These are phyloP conservation scores for Quercus bicolor DNA, from an alignment of 306 rosid species.

Conservation along the genomic window DNA sequence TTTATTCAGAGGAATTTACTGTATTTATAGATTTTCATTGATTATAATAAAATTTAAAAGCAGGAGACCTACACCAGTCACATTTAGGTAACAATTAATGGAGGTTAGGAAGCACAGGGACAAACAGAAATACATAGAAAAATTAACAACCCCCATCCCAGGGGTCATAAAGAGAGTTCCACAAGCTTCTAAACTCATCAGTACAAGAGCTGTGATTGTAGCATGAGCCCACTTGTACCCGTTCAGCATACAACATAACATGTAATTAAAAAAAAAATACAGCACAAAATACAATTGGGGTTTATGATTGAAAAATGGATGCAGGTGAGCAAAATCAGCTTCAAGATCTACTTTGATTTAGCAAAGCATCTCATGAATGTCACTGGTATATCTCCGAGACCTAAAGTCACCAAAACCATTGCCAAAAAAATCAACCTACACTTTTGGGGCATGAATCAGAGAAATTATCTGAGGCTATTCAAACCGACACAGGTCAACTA, in stretches of 20 bases:
- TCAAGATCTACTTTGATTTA: neutral
- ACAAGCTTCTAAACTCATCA: constrained; percentile 89
- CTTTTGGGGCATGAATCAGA: neutral
- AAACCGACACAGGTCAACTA: too few species aligned
- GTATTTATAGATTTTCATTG: neutral
- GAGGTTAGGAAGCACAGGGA: constrained; percentile 1
- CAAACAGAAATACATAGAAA: neutral
- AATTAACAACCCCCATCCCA: constrained; percentile 77
- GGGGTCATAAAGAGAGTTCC: constrained; percentile 88
- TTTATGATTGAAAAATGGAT: neutral
- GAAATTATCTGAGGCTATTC: neutral
- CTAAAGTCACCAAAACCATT: neutral
- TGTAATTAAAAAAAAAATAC: neutral
- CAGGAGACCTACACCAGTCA: neutral
- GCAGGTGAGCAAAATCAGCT: neutral
- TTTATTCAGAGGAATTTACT: neutral
- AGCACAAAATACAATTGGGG: neutral
- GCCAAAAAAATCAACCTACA: neutral
- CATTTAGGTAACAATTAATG: constrained; percentile 2
- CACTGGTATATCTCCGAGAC: neutral
- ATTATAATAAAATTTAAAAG: neutral
- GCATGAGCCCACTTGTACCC: constrained; percentile 92
- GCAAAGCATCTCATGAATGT: neutral
- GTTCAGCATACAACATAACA: constrained; percentile 12
- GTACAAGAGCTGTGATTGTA: constrained; percentile 64